Evolutionary conservation across 306 rosid genomes (phyloP), one percentile per base, ranked within the genome.

Genomic region (Quillaja saponaria): DNA sequence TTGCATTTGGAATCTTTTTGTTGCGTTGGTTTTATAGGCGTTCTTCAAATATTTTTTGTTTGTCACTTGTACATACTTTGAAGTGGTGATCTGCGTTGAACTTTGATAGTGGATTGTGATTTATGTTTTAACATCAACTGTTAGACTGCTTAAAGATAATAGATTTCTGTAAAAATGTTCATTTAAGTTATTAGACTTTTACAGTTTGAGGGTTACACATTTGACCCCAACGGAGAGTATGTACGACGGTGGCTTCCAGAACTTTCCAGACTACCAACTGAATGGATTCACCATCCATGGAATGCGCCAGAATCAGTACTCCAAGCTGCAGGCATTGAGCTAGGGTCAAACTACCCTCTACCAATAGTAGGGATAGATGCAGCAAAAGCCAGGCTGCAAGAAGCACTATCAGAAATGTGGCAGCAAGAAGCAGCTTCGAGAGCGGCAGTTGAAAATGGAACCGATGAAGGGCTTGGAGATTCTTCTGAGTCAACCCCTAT

Each of bases 241-340:
- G 97, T 90, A 8, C 76, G 97, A 41, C 84, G 91, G 58, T 90
- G 97, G 97, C 97, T 90, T 72, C 97, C 97, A 28, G 97, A 90
- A 66, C 91, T 90, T 49, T 74, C 95, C 28, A 82, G 97, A 69
- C 61, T 90, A 48, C 97, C 97, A 39, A 90, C 97, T 10, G 97
- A 90, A 69, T 90, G 95, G 95, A 90, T 90, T 60, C 97, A 90
- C 70, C 91, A 90, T 60, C 97, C 97, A 33, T 90, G 97, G 97
- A 84, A 90, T 72, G 97, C 97, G 52, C 91, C 97, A 33, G 95
- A 82, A 55, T 47, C 81, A 14, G 81, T 90, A 53, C 97, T 90
- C 39, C 95, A 86, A 71, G 95, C 97, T 12, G 95, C 97, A 71
- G 97, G 97, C 69, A 76, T 90, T 48, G 97, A 90, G 69, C 82